These are phyloP conservation scores for Aspergillus avenaceus DNA, from an alignment of 495 filamentous ascomycete genomes.

Conservation along the genomic window DNA sequence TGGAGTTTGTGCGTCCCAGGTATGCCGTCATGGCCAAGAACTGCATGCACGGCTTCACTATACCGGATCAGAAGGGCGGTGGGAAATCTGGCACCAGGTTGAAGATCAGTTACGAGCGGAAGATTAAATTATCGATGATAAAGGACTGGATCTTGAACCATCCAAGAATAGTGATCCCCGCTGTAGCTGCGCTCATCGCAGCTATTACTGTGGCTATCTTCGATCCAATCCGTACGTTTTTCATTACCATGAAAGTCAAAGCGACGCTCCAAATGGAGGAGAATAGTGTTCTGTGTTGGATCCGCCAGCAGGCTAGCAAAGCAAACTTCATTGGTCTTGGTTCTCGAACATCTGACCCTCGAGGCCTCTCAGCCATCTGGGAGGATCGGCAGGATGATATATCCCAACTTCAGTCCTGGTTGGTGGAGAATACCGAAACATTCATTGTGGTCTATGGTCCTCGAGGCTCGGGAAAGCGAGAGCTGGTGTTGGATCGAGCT, in stretches of 20 bases:
- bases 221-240: conserved; percentile 88
- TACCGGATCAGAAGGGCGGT: conserved; percentile 61
- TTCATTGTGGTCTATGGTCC: conserved; percentile 95
- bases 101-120: conserved; percentile 76
- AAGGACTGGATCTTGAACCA: conserved; percentile 88
- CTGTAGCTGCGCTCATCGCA: conserved; percentile 72
- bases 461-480: conserved; percentile 84
- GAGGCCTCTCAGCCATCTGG: conserved; percentile 76
- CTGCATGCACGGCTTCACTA: conserved; percentile 81
- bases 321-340: conserved; percentile 62
- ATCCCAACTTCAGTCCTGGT: conserved; percentile 75
- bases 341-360: conserved; percentile 53
- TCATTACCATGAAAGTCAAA: conserved; percentile 82
- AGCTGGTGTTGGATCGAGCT: conserved; percentile 80
- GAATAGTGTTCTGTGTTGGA: conserved; percentile 69
- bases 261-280: conserved; percentile 68
- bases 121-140: conserved; percentile 68
- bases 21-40: conserved; percentile 84
- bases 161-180: conserved; percentile 81
- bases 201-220: conserved; percentile 88
- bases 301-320: conserved; percentile 68
- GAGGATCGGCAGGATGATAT: conserved; percentile 81
- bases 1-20: conserved; percentile 68
- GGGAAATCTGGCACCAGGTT: conserved; percentile 70
- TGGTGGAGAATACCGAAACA: conserved; percentile 81